Evolutionary conservation across 495 filamentous ascomycete genomes (phyloP), one percentile per base, ranked within the genome.

Genomic region (Apiosordaria backusii): DNA sequence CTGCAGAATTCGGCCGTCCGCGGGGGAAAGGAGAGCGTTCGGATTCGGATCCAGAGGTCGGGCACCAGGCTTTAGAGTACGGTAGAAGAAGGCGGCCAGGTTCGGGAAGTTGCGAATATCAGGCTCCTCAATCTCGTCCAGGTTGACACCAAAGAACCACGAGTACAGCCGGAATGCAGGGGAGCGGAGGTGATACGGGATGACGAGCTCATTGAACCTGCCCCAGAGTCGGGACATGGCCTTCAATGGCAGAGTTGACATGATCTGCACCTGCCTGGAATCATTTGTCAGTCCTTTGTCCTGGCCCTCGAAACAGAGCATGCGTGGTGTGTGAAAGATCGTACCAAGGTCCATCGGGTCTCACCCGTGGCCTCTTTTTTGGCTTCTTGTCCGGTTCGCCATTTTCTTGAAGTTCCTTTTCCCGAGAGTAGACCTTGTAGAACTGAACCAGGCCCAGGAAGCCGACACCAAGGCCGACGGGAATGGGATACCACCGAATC

Each of bases 111-210:
- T 84, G 74, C 91, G 91, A 40, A 99, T 86, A 70, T 98, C 94
- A 9, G 87, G 85, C 70, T 99, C 91, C 27, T 88, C 86, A 18
- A 96, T 87, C 77, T 99, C 95, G 35, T 87, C 86, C 22, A 99
- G 84, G 74, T 96, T 96, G 69, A 97, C 95, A 4, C 94, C 96
- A 72, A 99, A 99, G 24, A 94, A 82, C 77, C 82, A 97, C 2
- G 92, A 86, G 75, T 99, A 99, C 16, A 99, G 82, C 68, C 90
- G 92, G 77, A 99, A 99, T n/a, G 96, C 95, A 19, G 96, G 94
- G 0, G 92, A 84, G 24, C 95, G 90, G 54, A 98, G 84, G 75
- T 91, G 92, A 79, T 93, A 92, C 0, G 95, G 95, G 54, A 99
- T 90, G 53, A 88, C 85, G 27, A 97, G 80, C 75, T 97, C 95